Base-by-base conservation (phyloP, 352 stramenopile species). In the Globisporangium alternatum region DNA sequence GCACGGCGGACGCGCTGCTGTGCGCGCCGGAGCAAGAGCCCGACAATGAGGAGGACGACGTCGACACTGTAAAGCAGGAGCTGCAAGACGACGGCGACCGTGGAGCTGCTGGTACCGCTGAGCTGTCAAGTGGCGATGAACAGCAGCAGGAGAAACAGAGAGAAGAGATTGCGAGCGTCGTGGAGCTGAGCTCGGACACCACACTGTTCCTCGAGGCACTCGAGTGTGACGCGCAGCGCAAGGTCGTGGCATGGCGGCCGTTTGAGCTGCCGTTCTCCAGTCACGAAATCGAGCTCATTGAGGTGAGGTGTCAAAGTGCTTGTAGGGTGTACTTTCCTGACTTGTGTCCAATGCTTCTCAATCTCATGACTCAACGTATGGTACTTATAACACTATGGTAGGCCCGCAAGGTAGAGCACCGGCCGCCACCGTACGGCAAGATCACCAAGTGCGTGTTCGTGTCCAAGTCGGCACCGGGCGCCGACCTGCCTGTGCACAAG, bases 401-500 rank as follows among this genome's bases (percentile, higher is more conserved):
- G 71, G 74, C 78, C n/a, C 83, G 83, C 30, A 72, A 77, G 59
- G 57, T 77, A 17, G 69, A 76, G 61, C 76, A 78, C 10, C 70
- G 80, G 1, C 85, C 85, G 15, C 81, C 81, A 7, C 75, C 73
- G 19, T 94, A 86, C 52, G 75, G 77, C 7, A 85, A 80, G 57
- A 90, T 90, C 59, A 73, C 52, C 66, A 88, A 89, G 65, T 91
- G 83, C 48, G 81, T 94, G 41, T 88, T 91, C 60, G 67, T 92
- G 21, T 84, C 78, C n/a, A 84, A 74, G 17, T 83, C 70, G 25
- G 71, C 85, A 52, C 81, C 83, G 6, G 60, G 75, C 19, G 80
- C 77, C 0, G 76, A 83, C 56, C 65, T 89, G 39, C 77, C 78
- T 3, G 78, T 90, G 55, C 84, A 89, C 67, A 91, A 91, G 45